A percentile compares a stretch with the other conserved stretches of the same genome.
phyloP scores from a whole-genome alignment of 2,329 filamentous ascomycete species.

The Lecanicillium sp. region DNA sequence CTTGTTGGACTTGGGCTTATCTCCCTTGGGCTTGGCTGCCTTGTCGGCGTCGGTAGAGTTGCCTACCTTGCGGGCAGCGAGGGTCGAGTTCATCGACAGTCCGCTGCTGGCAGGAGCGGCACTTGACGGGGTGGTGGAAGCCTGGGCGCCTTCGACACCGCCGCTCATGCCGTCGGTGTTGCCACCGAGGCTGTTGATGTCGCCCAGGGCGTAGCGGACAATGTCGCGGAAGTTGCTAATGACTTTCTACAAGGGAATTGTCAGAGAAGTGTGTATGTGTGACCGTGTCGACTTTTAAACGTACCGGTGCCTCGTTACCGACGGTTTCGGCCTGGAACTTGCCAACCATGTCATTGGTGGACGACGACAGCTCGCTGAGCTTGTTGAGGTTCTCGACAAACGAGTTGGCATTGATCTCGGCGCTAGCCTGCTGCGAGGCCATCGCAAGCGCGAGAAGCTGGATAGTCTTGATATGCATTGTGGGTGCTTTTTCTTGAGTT shows the following conservation, averaged over 20 bases:
- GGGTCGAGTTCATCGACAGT: neutral
- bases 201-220: neutral
- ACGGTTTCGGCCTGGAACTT: no score
- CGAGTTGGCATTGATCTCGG: neutral
- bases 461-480: slow-evolving; percentile 4
- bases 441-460: slow-evolving; percentile 2
- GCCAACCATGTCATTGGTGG: neutral
- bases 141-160: no score
- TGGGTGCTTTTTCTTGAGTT: neutral
- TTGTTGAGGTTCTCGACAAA: neutral
- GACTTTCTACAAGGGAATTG: neutral
- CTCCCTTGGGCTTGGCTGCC: no score
- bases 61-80: no score
- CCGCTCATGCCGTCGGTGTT: no score
- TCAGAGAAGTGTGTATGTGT: neutral
- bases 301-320: no score
- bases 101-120: neutral
- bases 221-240: slow-evolving; percentile 1
- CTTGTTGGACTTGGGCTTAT: no score
- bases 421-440: slow-evolving; percentile 5
- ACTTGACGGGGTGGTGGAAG: neutral
- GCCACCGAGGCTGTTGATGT: no score
- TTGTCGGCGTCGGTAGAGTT: no score
- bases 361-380: neutral
- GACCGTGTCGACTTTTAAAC: neutral